Percentiles rank a stretch among this genome's conserved stretches.
These are phyloP conservation scores for Acacia concinna DNA, from an alignment of 331 rosid genomes.

Conservation along the genomic window DNA sequence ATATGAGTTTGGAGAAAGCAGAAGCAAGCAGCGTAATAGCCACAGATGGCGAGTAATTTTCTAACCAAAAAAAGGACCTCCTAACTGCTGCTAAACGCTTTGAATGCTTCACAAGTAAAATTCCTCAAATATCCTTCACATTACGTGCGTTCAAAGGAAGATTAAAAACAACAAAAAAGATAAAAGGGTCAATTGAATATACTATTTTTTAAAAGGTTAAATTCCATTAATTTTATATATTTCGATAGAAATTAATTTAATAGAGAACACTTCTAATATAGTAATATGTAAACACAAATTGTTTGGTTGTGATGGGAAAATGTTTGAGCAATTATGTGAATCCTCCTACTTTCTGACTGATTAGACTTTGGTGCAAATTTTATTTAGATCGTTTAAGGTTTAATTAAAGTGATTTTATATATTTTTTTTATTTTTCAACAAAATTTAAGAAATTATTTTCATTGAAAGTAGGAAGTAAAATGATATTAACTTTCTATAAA, in stretches of 20 bases:
- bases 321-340: no score
- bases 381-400: not conserved
- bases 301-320: not conserved
- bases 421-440: not conserved
- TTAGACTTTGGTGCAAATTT: not conserved
- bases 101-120: constrained; percentile 40
- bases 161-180: not conserved
- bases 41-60: constrained; percentile 39
- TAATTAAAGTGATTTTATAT: not conserved
- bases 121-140: not conserved
- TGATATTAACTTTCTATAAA: not conserved
- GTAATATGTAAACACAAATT: not conserved
- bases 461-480: not conserved
- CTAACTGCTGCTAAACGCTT: constrained; percentile 33
- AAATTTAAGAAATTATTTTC: not conserved
- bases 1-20: constrained; percentile 53
- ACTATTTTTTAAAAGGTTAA: not conserved
- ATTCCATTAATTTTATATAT: not conserved
- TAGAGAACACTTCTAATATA: not conserved
- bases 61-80: constrained; percentile 32
- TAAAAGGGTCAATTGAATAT: not conserved
- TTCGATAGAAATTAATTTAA: no score
- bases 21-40: constrained; percentile 29
- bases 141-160: not conserved
- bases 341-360: not conserved